Base-by-base conservation (phyloP, 805 yeast genomes). In the Candida michaelii region DNA sequence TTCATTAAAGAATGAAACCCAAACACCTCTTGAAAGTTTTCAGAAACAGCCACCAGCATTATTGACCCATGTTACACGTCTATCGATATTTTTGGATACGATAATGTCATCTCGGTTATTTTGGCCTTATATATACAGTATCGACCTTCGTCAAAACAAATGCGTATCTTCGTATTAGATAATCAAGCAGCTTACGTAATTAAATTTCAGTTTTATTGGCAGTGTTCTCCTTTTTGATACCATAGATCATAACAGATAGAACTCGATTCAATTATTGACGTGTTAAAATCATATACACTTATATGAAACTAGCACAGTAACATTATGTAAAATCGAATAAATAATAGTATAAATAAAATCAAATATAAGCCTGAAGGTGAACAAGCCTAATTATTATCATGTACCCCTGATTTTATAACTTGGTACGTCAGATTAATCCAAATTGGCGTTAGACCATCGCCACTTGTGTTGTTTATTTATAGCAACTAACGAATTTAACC, bases 381-480 rank as follows among this genome's bases (percentile, higher is more conserved):
- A 23, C 10, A 23, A 10, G 25, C 25, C 10, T 23, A 23, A 23
- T 25, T 25, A 25, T 25, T 25, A n/a, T 7, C 17, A n/a, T 13
- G 12, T 27, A 27, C 35, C 35, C 35, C 35, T 31, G 35, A 18
- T 18, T 31, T 31, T 31, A 31, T 31, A 15, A 15, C 33, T 18
- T 18, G 35, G 24, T 18, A 31, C 35, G 35, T 31, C 25, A 16
- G 24, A 18, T 10, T n/a, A 12, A 31, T 18, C 13, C 6, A 5
- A 15, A 12, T 12, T 31, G 4, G 17, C 10, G 5, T 6, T 31
- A 5, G 24, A 31, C 25, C 25, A 31, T 31, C 35, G 35, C 25
- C 35, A 31, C 35, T 10, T 11, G 10, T 7, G 6, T 13, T 30
- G 33, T 31, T 31, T 31, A 18, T 31, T 31, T 18, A 31, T 31